A percentile compares a stretch with the other conserved stretches of the same genome.
Evolutionary conservation across 306 rosid species (phyloP).

Genomic region (Castanea crenata): DNA sequence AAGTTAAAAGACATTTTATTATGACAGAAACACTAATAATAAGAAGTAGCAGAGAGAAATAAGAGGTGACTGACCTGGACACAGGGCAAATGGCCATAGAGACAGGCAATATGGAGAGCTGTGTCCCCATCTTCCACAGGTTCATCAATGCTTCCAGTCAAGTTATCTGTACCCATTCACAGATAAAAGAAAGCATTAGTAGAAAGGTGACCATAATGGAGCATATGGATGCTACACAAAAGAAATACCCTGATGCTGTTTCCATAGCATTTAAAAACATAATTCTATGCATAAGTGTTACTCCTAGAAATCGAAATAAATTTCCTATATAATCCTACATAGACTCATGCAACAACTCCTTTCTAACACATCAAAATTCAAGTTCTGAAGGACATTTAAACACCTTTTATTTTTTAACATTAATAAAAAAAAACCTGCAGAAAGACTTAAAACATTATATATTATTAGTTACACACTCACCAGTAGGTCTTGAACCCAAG

Average conservation of each 20-base stretch:
- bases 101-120: conserved; percentile 83
- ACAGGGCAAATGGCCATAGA: conserved; percentile 74
- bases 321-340: not conserved
- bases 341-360: not conserved
- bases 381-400: not conserved
- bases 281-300: not conserved
- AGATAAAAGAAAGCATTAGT: conserved; percentile 15
- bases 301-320: not conserved
- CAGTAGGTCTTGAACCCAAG: too few species aligned
- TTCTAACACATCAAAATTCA: not conserved
- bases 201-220: conserved; percentile 8
- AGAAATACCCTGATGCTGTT: not conserved
- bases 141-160: conserved; percentile 76
- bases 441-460: not conserved
- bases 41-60: not conserved
- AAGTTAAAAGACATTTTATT: not conserved
- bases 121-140: conserved; percentile 96
- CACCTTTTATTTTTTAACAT: not conserved
- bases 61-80: conserved; percentile 49
- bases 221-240: not conserved
- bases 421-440: not conserved
- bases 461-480: too few species aligned
- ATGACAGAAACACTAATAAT: not conserved
- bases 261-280: not conserved
- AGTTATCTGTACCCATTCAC: conserved; percentile 48